These are phyloP conservation scores for Colletotrichum sp. DNA, from an alignment of 2,329 filamentous ascomycete genomes.

Conservation along the genomic window DNA sequence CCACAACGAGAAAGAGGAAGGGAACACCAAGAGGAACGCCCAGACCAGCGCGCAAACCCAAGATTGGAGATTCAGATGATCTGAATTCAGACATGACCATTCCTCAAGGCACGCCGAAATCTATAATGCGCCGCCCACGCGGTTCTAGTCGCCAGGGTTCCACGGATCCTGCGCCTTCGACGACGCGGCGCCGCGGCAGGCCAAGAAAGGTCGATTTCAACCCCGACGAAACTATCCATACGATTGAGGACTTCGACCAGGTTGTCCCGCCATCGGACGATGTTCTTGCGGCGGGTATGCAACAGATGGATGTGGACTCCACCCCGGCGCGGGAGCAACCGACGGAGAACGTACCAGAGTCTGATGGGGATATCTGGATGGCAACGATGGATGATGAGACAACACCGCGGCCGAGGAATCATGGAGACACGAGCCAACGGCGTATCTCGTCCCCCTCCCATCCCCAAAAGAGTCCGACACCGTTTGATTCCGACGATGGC, in stretches of 20 bases:
- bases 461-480: slow-evolving; percentile 5
- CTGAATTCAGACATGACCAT: slow-evolving; percentile 29
- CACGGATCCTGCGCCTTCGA: slow-evolving; percentile 7
- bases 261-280: slow-evolving; percentile 4
- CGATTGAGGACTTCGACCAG: slow-evolving; percentile 24
- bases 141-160: not conserved
- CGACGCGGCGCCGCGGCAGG: not conserved
- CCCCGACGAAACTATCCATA: slow-evolving; percentile 23
- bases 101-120: slow-evolving; percentile 35
- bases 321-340: slow-evolving; percentile 24
- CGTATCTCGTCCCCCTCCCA: not conserved
- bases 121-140: slow-evolving; percentile 30
- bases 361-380: slow-evolving; percentile 54
- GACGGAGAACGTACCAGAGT: slow-evolving; percentile 22
- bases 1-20: slow-evolving; percentile 48
- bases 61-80: slow-evolving; percentile 30
- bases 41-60: slow-evolving; percentile 34
- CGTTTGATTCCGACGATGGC: slow-evolving; percentile 12
- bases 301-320: slow-evolving; percentile 33
- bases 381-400: slow-evolving; percentile 42
- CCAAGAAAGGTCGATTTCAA: slow-evolving; percentile 12
- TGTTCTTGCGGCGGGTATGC: slow-evolving; percentile 25
- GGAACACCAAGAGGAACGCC: slow-evolving; percentile 47
- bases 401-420: slow-evolving; percentile 35
- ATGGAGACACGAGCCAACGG: not conserved